Conservation (phyloP, 768 basidiomycete species). For the Suillus occidentalis region DNA sequence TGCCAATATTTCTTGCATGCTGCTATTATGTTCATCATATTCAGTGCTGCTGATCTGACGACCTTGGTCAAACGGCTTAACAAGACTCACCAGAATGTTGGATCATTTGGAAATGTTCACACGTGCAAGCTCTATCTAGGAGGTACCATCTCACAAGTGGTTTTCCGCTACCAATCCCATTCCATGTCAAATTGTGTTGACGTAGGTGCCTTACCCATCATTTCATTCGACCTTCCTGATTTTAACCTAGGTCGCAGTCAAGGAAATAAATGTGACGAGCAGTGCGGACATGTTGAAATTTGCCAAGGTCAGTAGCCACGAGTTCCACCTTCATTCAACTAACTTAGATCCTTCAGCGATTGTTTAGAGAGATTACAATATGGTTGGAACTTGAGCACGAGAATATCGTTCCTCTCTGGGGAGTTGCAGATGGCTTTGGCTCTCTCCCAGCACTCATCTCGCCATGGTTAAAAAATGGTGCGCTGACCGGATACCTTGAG, state of each 20-base stretch:
- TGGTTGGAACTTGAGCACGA: slow-evolving; percentile 31
- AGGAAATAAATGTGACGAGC: background rate
- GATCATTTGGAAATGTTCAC: background rate
- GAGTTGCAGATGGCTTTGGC: slow-evolving; percentile 28
- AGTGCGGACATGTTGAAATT: background rate
- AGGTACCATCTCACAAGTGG: background rate
- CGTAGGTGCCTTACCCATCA: background rate
- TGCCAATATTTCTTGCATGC: background rate
- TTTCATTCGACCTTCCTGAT: background rate
- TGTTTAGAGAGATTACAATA: slow-evolving; percentile 30
- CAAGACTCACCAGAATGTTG: rapidly evolving
- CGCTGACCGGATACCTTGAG: slow-evolving; percentile 25
- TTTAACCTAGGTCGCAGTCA: background rate
- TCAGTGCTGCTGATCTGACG: background rate
- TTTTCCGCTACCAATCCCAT: background rate
- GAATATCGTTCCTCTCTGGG: slow-evolving; percentile 32
- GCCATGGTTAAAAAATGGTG: slow-evolving; percentile 33
- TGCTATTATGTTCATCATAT: background rate
- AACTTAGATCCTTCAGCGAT: slow-evolving; percentile 14
- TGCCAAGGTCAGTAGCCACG: background rate
- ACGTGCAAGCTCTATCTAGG: background rate
- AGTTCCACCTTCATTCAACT: background rate
- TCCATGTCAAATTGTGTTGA: background rate
- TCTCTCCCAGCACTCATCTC: slow-evolving; percentile 33
- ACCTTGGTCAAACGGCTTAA: background rate